Conservation (phyloP, 495 filamentous ascomycete species). For the Podospora anserina region DNA sequence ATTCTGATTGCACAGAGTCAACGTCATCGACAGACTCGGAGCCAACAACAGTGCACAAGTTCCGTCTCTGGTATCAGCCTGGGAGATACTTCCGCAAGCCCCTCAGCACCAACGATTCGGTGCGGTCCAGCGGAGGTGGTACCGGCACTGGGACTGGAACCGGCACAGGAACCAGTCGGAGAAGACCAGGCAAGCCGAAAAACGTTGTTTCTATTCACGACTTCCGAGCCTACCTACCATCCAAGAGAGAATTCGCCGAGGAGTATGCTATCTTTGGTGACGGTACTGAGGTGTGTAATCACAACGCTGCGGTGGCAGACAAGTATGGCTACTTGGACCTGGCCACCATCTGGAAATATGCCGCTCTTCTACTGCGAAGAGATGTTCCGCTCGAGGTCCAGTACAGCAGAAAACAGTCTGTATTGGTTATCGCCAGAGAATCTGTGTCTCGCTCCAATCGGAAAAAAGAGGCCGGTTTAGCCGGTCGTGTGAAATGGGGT, state of each 20-base stretch:
- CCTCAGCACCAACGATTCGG: constrained; percentile 46
- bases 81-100: constrained; percentile 44
- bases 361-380: constrained; percentile 71
- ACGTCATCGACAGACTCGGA: constrained; percentile 69
- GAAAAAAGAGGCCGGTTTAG: constrained; percentile 40
- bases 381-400: constrained; percentile 67
- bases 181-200: constrained; percentile 43
- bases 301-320: constrained; percentile 76
- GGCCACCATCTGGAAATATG: constrained; percentile 80
- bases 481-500: constrained; percentile 78
- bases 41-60: constrained; percentile 57
- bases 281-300: constrained; percentile 70
- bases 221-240: constrained; percentile 63
- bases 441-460: constrained; percentile 46
- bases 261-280: constrained; percentile 83
- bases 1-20: constrained; percentile 63
- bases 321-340: constrained; percentile 70
- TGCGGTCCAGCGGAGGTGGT: constrained; percentile 50
- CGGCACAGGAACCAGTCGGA: constrained; percentile 48
- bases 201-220: constrained; percentile 68
- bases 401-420: constrained; percentile 48
- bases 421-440: constrained; percentile 61
- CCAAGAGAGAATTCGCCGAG: constrained; percentile 69
- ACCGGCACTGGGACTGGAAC: constrained; percentile 53
- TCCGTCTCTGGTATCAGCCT: constrained; percentile 46